Evolutionary conservation across 208 protist species (phyloP), one percentile per base, ranked within the genome.

Genomic region (Leishmania braziliensis): DNA sequence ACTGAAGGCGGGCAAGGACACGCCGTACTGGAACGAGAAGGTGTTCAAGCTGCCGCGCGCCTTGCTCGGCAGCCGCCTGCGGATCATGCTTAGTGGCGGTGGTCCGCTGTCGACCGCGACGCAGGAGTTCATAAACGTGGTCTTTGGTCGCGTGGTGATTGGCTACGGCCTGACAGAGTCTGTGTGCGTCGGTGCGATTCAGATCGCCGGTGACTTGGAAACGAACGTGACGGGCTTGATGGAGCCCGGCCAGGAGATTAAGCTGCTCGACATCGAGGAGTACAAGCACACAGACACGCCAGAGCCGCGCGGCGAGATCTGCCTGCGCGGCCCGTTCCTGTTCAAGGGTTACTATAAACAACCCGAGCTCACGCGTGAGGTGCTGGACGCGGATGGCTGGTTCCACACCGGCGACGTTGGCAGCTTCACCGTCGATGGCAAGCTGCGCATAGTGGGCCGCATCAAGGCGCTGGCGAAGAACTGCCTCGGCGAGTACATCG

Each of bases 401-500:
- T 98, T 98, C 85, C 88, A 95, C 86, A 98, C 96, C 9, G 97
- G 97, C 48, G 97, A 98, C 81, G 89, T 98, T 36, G 97, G 95
- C 62, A 83, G 77, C 66, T 76, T 96, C 72, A 68, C 76, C 8
- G 23, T 39, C 29, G 88, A 94, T 14, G 93, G 93, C 26, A 89
- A 83, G 29, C 29, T 98, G 20, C 76, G 87, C 62, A 94, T 99
- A n/a, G 85, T 99, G 0, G 97, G 95, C 14, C 92, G 97, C 80
- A 87, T 92, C 63, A 99, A 99, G 92, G 94, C 96, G 26, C 86
- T 99, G 63, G 95, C 94, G 80, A 99, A 99, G 90, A 95, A 97
- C 79, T 87, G 81, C 23, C 89, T 96, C n/a, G 97, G 97, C 39
- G 97, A 99, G 89, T 99, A 98, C 88, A 93, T 99, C 73, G 93